phyloP scores from a whole-genome alignment of 176 grass and related monocot species.

The Microstegium vimineum region DNA sequence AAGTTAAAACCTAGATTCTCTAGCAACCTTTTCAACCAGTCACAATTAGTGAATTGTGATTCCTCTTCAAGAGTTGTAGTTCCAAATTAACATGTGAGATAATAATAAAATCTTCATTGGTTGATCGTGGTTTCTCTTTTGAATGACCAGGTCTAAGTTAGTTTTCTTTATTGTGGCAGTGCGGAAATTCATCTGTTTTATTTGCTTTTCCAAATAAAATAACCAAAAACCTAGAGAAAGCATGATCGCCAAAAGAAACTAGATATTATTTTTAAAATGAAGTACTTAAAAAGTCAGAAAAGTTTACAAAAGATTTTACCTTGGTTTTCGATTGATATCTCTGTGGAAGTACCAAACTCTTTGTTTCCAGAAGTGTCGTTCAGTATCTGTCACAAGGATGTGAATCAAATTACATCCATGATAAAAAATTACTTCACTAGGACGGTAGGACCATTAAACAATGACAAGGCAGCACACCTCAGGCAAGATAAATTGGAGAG shows the following conservation, averaged over 20 bases:
- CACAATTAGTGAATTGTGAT: background rate
- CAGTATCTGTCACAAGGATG: slow-evolving; percentile 44
- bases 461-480: slow-evolving; percentile 7
- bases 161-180: background rate
- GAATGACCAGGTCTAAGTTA: background rate
- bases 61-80: background rate
- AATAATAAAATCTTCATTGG: background rate
- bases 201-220: slow-evolving; percentile 10
- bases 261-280: background rate
- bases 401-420: slow-evolving; percentile 36
- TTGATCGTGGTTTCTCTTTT: background rate
- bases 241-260: background rate
- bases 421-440: slow-evolving; percentile 28
- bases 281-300: slow-evolving; percentile 4
- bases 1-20: background rate
- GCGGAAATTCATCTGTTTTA: background rate
- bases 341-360: slow-evolving; percentile 30
- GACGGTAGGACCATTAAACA: slow-evolving; percentile 23
- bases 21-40: background rate
- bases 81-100: background rate
- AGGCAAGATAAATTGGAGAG: slow-evolving; percentile 20
- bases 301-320: slow-evolving; percentile 35
- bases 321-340: slow-evolving; percentile 39
- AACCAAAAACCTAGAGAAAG: slow-evolving; percentile 4
- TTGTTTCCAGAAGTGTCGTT: slow-evolving; percentile 37